Evolutionary conservation across 768 basidiomycete species (phyloP).

Genomic region (Leccinum subgranulosum): DNA sequence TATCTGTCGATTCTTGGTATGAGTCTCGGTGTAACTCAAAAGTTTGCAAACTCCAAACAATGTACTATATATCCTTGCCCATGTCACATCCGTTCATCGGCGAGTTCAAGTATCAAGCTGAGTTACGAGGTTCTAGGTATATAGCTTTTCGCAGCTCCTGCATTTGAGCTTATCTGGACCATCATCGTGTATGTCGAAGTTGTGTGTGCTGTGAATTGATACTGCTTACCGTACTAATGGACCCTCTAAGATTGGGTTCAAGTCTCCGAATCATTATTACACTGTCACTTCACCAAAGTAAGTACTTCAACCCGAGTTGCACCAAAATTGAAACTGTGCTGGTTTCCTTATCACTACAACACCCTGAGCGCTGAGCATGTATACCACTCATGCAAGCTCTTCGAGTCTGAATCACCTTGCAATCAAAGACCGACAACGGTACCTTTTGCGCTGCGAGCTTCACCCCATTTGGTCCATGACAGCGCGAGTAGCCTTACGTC

Average conservation of each 20-base stretch:
- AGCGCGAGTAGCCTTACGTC: constrained; percentile 32
- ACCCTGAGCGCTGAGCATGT: background rate
- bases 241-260: too few relatives aligned
- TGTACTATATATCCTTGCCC: background rate
- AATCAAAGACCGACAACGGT: constrained; percentile 1
- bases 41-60: too few relatives aligned
- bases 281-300: background rate
- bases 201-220: background rate
- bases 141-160: background rate
- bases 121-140: background rate
- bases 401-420: constrained; percentile 13
- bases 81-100: background rate
- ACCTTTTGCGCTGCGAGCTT: constrained; percentile 29
- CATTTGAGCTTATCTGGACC: background rate
- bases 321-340: background rate
- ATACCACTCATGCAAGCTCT: constrained; percentile 20
- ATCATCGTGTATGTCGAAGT: background rate
- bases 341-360: background rate
- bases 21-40: too few relatives aligned
- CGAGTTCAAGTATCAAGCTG: background rate
- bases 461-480: constrained; percentile 31
- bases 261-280: background rate
- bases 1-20: too few relatives aligned
- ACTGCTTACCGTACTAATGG: background rate
- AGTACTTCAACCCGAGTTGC: background rate